Conservation (phyloP, 768 basidiomycete species). For the Melanogaster broomeanus region DNA sequence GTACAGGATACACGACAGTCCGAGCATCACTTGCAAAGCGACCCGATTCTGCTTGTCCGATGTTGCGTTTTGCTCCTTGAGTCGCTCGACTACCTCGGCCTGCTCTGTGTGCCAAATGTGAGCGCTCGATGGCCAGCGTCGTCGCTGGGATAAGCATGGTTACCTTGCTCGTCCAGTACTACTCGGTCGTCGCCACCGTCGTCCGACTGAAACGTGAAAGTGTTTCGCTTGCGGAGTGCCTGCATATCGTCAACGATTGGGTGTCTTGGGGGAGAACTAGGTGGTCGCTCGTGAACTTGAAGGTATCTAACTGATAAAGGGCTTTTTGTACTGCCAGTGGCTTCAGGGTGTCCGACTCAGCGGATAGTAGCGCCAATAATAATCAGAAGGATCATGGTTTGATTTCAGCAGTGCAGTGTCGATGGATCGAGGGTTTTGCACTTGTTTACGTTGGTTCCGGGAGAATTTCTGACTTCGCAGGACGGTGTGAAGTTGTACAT, state of each 20-base stretch:
- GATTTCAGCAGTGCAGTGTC: slow-evolving; percentile 4
- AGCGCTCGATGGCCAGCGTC: not conserved
- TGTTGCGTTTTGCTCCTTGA: slow-evolving; percentile 45
- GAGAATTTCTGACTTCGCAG: no score
- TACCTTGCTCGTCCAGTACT: slow-evolving; percentile 59
- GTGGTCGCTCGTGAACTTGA: not conserved
- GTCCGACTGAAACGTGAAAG: slow-evolving; percentile 42
- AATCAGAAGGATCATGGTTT: slow-evolving; percentile 1
- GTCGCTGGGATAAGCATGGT: slow-evolving; percentile 1
- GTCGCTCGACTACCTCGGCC: slow-evolving; percentile 51
- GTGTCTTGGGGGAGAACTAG: not conserved
- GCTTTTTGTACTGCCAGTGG: slow-evolving; percentile 13
- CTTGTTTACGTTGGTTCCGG: slow-evolving; percentile 20
- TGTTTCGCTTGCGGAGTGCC: slow-evolving; percentile 44
- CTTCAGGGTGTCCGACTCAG: not conserved
- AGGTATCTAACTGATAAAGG: not conserved
- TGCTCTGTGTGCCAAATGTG: slow-evolving; percentile 49
- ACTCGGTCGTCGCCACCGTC: slow-evolving; percentile 28
- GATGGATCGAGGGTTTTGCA: slow-evolving; percentile 15
- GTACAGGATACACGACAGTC: slow-evolving; percentile 49
- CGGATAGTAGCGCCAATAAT: slow-evolving; percentile 1
- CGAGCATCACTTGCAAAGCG: slow-evolving; percentile 43
- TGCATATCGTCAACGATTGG: slow-evolving; percentile 18
- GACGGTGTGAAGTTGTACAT: no score
- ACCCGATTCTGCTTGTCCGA: slow-evolving; percentile 44